phyloP scores from a whole-genome alignment of 2,329 filamentous ascomycete species.

The Monosporascus sp. region DNA sequence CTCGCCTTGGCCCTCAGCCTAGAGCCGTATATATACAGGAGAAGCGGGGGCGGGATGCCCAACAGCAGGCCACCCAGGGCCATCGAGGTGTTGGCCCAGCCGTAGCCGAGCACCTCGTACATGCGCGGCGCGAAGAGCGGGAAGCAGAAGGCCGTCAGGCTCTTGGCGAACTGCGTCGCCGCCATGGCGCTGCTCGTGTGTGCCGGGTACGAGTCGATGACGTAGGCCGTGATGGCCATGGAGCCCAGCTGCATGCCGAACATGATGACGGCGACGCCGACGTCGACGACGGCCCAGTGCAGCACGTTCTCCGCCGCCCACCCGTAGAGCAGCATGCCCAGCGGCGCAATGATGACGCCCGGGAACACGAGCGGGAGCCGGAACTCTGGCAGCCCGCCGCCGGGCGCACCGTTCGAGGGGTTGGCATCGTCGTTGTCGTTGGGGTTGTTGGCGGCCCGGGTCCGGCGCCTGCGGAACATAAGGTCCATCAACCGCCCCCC shows the following conservation, averaged over 20 bases:
- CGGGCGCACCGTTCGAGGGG: conserved; percentile 1
- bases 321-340: conserved; percentile 36
- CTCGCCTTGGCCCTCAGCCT: conserved; percentile 19
- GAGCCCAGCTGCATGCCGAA: conserved; percentile 27
- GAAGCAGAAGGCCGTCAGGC: conserved; percentile 42
- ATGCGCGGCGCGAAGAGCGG: conserved; percentile 42
- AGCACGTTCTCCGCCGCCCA: conserved; percentile 34
- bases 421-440: background rate
- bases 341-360: conserved; percentile 37
- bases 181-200: conserved; percentile 42
- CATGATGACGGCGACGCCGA: conserved; percentile 26
- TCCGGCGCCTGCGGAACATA: conserved; percentile 22
- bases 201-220: conserved; percentile 40
- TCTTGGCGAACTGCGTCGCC: conserved; percentile 38
- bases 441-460: background rate
- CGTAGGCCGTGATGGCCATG: conserved; percentile 31
- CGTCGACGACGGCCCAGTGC: conserved; percentile 34
- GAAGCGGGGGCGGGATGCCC: conserved; percentile 35
- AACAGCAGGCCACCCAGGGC: conserved; percentile 36
- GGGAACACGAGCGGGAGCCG: conserved; percentile 55
- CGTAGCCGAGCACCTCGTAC: conserved; percentile 33
- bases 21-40: conserved; percentile 40
- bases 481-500: conserved; percentile 38
- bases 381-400: conserved; percentile 46
- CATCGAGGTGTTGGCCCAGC: conserved; percentile 37